These are phyloP conservation scores for Aspergillus sp. DNA, from an alignment of 2,329 filamentous ascomycete species.

Conservation along the genomic window DNA sequence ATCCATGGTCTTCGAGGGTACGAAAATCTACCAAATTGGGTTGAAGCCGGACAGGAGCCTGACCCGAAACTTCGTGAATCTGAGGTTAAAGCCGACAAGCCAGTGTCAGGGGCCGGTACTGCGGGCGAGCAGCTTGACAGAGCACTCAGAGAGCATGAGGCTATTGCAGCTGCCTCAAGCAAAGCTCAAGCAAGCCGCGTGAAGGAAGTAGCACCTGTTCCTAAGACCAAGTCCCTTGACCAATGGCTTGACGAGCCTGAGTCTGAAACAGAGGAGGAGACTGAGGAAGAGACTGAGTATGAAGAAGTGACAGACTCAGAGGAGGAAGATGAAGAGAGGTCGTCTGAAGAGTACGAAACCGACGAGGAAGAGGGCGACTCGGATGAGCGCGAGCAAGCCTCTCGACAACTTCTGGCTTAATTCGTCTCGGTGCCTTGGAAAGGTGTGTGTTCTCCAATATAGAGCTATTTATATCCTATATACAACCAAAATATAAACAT, in stretches of 20 bases:
- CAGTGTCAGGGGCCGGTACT: constrained; percentile 31
- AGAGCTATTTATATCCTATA: background rate
- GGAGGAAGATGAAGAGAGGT: constrained; percentile 52
- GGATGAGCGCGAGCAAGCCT: constrained; percentile 45
- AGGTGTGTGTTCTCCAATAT: background rate
- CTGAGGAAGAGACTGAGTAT: constrained; percentile 50
- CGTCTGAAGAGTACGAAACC: constrained; percentile 54
- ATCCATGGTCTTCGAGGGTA: constrained; percentile 77
- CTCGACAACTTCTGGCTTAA: constrained; percentile 15
- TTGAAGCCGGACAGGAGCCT: constrained; percentile 75
- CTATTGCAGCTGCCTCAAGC: constrained; percentile 21
- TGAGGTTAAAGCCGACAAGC: constrained; percentile 41
- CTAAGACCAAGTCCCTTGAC: constrained; percentile 77
- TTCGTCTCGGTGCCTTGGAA: background rate
- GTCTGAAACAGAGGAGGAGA: constrained; percentile 53
- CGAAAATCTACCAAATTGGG: constrained; percentile 79
- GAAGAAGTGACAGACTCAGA: constrained; percentile 55
- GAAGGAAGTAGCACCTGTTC: constrained; percentile 21
- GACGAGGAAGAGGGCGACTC: constrained; percentile 51
- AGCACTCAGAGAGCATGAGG: constrained; percentile 44
- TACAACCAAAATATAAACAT: background rate
- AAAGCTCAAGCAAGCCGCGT: constrained; percentile 16
- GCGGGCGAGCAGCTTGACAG: constrained; percentile 46
- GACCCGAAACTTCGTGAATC: constrained; percentile 70
- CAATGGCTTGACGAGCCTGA: constrained; percentile 78